Evolutionary conservation across 257 asterid genomes (phyloP).

Genomic region (Misopates orontium): DNA sequence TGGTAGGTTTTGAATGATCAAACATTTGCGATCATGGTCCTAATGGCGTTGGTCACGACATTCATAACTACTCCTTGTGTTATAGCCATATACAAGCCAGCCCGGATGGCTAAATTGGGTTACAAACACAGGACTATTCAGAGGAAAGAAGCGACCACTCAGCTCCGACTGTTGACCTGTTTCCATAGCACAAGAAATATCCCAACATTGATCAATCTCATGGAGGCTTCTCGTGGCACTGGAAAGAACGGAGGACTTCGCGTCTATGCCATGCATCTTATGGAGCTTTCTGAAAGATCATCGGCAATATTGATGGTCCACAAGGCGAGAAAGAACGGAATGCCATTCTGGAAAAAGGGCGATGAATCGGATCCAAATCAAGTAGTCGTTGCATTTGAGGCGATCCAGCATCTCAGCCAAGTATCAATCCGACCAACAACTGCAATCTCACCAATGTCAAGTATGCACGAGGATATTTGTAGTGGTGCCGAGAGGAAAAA

Average conservation of each 20-base stretch:
- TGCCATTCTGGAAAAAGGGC: slow-evolving; percentile 46
- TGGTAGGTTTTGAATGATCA: slow-evolving; percentile 58
- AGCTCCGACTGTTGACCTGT: slow-evolving; percentile 50
- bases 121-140: slow-evolving; percentile 51
- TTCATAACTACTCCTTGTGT: slow-evolving; percentile 62
- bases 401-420: slow-evolving; percentile 45
- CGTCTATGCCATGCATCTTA: slow-evolving; percentile 59
- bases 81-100: slow-evolving; percentile 53
- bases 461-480: slow-evolving; percentile 57
- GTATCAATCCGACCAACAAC: slow-evolving; percentile 50
- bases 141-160: slow-evolving; percentile 35
- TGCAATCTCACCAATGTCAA: slow-evolving; percentile 47
- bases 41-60: slow-evolving; percentile 67
- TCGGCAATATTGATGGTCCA: slow-evolving; percentile 66
- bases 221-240: slow-evolving; percentile 57
- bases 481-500: slow-evolving; percentile 42
- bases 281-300: slow-evolving; percentile 61
- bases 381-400: slow-evolving; percentile 58
- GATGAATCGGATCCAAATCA: slow-evolving; percentile 37
- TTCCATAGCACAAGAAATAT: slow-evolving; percentile 52
- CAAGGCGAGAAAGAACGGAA: slow-evolving; percentile 45
- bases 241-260: slow-evolving; percentile 46
- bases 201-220: slow-evolving; percentile 53
- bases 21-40: slow-evolving; percentile 60
- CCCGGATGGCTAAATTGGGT: slow-evolving; percentile 28